Percentiles rank a stretch among this genome's conserved stretches.
Conservation (phyloP, 192 early-diverging fungal genomes). For the Rhizophlyctis rosea region DNA sequence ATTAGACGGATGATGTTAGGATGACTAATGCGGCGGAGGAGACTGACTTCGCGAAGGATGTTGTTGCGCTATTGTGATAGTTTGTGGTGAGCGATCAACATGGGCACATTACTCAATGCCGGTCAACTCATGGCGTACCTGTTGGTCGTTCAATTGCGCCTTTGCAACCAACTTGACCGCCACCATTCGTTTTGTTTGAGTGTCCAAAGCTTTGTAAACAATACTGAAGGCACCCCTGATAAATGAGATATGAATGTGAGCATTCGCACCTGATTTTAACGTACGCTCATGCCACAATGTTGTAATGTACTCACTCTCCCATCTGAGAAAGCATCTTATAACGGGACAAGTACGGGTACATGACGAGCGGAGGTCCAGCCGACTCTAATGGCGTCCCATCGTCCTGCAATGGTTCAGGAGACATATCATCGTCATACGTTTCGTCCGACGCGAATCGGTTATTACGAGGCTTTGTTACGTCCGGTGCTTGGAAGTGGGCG, state of each 20-base stretch:
- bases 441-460: too few species aligned
- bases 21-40: constrained; percentile 78
- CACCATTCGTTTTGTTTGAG: constrained; percentile 61
- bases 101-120: constrained; percentile 8
- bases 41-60: constrained; percentile 83
- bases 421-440: too few species aligned
- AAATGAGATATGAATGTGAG: too few species aligned
- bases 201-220: constrained; percentile 73
- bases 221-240: constrained; percentile 80
- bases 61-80: constrained; percentile 58
- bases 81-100: neutral
- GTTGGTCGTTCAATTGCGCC: constrained; percentile 63
- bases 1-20: constrained; percentile 72
- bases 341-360: constrained; percentile 57
- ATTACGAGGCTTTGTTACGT: too few species aligned
- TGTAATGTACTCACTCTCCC: constrained; percentile 69
- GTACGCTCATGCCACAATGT: constrained; percentile 1
- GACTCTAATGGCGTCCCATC: too few species aligned
- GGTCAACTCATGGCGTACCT: constrained; percentile 39
- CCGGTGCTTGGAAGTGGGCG: too few species aligned
- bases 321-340: constrained; percentile 61
- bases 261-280: neutral
- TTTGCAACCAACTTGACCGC: constrained; percentile 85
- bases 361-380: constrained; percentile 25
- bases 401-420: too few species aligned